These are phyloP conservation scores for Fusarium nanum DNA, from an alignment of 2,329 filamentous ascomycete species.

Conservation along the genomic window DNA sequence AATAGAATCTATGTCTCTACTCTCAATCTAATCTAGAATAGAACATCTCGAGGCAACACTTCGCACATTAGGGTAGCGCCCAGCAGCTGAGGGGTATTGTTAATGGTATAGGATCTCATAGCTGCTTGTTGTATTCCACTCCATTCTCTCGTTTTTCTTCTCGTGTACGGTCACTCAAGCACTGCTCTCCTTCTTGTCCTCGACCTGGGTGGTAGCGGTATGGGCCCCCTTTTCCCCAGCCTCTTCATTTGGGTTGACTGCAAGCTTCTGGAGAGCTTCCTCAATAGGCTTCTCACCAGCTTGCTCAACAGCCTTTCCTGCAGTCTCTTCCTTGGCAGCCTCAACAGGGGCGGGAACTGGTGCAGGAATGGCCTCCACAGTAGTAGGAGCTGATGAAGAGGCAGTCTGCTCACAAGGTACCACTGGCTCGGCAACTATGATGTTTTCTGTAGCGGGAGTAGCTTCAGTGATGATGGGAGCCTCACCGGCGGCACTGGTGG, in stretches of 20 bases:
- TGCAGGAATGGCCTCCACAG: slow-evolving; percentile 6
- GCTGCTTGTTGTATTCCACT: slow-evolving; percentile 24
- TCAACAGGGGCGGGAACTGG: slow-evolving; percentile 28
- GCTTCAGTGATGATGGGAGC: not conserved
- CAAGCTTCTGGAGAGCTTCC: slow-evolving; percentile 32
- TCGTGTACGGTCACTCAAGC: not conserved
- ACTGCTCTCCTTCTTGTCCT: slow-evolving; percentile 22
- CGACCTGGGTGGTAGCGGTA: slow-evolving; percentile 2
- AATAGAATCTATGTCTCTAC: slow-evolving; percentile 5
- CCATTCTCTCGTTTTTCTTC: not conserved
- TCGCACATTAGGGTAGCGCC: slow-evolving; percentile 1
- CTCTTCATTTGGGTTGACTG: slow-evolving; percentile 24
- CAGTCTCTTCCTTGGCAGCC: slow-evolving; percentile 35
- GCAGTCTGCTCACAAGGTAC: slow-evolving; percentile 8
- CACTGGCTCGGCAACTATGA: slow-evolving; percentile 1
- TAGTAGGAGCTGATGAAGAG: not conserved
- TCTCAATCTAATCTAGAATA: slow-evolving; percentile 25
- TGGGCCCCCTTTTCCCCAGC: slow-evolving; percentile 14
- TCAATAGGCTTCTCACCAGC: slow-evolving; percentile 36
- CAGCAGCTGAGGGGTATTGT: slow-evolving; percentile 36
- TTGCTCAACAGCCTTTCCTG: slow-evolving; percentile 27
- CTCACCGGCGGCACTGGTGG: not conserved
- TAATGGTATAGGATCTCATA: slow-evolving; percentile 27
- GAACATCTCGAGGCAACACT: slow-evolving; percentile 21
- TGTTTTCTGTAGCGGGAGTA: slow-evolving; percentile 9